Evolutionary conservation across 176 grass and related monocot species (phyloP).

Genomic region (Zoysia japonica): DNA sequence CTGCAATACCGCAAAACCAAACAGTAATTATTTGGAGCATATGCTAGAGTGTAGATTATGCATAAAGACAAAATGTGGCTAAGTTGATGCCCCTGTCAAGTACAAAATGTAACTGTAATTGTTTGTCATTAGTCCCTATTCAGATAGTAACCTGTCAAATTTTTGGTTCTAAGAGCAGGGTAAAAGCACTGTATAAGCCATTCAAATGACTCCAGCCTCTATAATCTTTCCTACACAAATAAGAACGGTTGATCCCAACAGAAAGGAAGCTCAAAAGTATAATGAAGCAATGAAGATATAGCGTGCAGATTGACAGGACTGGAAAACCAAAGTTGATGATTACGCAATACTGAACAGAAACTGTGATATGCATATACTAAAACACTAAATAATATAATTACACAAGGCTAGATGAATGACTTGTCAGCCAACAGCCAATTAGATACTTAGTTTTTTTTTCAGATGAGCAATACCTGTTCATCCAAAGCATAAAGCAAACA

Average conservation of each 20-base stretch:
- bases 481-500: conserved; percentile 26
- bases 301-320: neutral
- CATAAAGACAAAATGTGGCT: neutral
- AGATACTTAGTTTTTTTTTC: neutral
- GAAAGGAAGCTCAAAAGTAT: neutral
- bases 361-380: neutral
- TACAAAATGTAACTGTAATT: neutral
- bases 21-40: neutral
- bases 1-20: conserved; percentile 48
- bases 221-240: neutral
- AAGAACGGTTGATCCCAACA: neutral
- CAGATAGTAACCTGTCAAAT: conserved; percentile 14
- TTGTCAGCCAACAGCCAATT: neutral
- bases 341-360: neutral
- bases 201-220: neutral
- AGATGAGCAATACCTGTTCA: conserved; percentile 1
- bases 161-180: neutral
- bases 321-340: neutral
- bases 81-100: neutral
- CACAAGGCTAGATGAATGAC: neutral
- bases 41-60: neutral
- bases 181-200: conserved; percentile 9
- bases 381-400: conserved; percentile 7
- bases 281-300: neutral
- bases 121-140: neutral